These are phyloP conservation scores for Gaeumannomyces tritici DNA, from an alignment of 2,329 filamentous ascomycete species.

Conservation along the genomic window DNA sequence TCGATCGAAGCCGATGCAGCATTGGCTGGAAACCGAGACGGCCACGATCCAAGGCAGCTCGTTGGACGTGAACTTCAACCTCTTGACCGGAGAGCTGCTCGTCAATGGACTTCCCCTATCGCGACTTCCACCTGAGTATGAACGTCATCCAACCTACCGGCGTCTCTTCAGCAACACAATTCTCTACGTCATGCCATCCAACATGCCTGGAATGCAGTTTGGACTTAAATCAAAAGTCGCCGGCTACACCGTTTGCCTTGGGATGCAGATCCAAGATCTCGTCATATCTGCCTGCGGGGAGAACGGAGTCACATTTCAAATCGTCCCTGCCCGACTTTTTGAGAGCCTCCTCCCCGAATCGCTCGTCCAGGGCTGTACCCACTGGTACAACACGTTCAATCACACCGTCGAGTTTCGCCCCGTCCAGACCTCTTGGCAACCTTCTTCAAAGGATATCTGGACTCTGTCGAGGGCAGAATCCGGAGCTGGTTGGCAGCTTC, in stretches of 20 bases:
- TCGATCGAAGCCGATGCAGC: not conserved
- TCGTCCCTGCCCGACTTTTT: constrained; percentile 32
- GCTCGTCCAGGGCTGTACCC: constrained; percentile 29
- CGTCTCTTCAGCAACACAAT: constrained; percentile 30
- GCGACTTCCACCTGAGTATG: constrained; percentile 32
- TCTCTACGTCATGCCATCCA: constrained; percentile 33
- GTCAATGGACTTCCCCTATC: constrained; percentile 29
- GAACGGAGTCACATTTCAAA: constrained; percentile 10
- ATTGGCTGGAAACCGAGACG: constrained; percentile 14
- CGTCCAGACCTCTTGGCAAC: constrained; percentile 16
- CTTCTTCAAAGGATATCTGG: too few relatives aligned
- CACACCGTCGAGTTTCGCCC: constrained; percentile 23
- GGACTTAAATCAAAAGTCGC: constrained; percentile 20
- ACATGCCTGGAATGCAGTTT: constrained; percentile 27
- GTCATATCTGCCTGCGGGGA: constrained; percentile 10
- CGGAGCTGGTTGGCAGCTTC: too few relatives aligned
- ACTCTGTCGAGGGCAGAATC: too few relatives aligned
- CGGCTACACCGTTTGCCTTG: constrained; percentile 25
- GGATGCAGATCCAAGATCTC: too few relatives aligned
- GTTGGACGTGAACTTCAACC: constrained; percentile 32
- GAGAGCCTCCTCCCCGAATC: constrained; percentile 17
- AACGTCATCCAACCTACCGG: constrained; percentile 27
- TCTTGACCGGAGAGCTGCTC: constrained; percentile 40
- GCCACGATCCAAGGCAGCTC: not conserved
- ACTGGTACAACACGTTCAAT: constrained; percentile 32